phyloP scores from a whole-genome alignment of 768 basidiomycete genomes.

The Cantharellus cinnabarinus region DNA sequence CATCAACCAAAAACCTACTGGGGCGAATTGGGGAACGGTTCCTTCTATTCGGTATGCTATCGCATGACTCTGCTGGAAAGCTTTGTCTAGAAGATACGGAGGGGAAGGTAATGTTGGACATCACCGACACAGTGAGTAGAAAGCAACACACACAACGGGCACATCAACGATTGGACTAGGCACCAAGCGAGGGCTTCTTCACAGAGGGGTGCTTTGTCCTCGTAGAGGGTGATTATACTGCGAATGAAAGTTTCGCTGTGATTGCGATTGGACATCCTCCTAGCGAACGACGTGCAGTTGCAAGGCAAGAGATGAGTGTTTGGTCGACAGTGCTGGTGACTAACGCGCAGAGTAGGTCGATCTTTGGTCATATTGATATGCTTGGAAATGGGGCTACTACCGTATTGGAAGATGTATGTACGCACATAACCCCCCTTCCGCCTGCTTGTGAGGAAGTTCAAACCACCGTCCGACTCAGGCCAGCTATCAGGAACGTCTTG shows the following conservation, averaged over 20 bases:
- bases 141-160: neutral
- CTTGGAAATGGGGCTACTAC: constrained; percentile 88
- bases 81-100: constrained; percentile 87
- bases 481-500: constrained; percentile 39
- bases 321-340: constrained; percentile 6
- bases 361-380: constrained; percentile 94
- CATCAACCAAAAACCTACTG: constrained; percentile 87
- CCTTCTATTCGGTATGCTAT: constrained; percentile 81
- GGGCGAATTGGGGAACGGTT: constrained; percentile 82
- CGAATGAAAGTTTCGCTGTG: constrained; percentile 72
- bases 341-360: constrained; percentile 31
- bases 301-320: constrained; percentile 32
- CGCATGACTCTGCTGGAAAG: constrained; percentile 74
- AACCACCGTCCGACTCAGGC: constrained; percentile 20
- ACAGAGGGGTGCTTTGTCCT: constrained; percentile 92
- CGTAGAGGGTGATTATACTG: constrained; percentile 90
- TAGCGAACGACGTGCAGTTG: constrained; percentile 69
- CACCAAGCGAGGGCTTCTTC: constrained; percentile 87
- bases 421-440: neutral
- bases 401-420: constrained; percentile 66
- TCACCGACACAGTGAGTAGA: constrained; percentile 54
- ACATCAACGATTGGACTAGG: constrained; percentile 27
- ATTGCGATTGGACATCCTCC: constrained; percentile 95
- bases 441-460: neutral
- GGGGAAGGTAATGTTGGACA: constrained; percentile 72